Evolutionary conservation across 192 early-diverging fungal species (phyloP).

Genomic region (Dissophora globulifera): DNA sequence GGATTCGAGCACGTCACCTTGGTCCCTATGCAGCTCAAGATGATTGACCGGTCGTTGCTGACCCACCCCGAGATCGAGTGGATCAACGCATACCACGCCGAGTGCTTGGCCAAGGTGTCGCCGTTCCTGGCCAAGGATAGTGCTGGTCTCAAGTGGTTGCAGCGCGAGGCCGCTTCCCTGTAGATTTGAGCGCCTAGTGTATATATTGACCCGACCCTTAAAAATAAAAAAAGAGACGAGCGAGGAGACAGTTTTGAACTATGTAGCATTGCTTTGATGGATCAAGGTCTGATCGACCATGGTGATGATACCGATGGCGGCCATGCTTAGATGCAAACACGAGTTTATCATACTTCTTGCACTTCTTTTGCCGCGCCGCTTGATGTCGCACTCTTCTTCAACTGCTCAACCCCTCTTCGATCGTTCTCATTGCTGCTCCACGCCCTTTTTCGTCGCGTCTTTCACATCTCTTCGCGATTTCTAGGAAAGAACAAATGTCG

Average conservation of each 20-base stretch:
- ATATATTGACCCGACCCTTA: background rate
- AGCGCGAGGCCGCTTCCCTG: slow-evolving; percentile 80
- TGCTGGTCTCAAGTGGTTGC: slow-evolving; percentile 82
- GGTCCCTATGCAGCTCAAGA: slow-evolving; percentile 87
- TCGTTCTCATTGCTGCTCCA: too few species aligned
- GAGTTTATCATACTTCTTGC: too few species aligned
- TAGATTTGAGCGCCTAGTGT: slow-evolving; percentile 53
- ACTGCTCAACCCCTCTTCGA: too few species aligned
- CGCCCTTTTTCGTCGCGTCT: too few species aligned
- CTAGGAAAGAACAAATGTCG: too few species aligned
- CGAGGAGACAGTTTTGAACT: too few species aligned
- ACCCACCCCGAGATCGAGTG: slow-evolving; percentile 81
- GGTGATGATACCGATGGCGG: background rate
- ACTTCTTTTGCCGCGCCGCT: too few species aligned
- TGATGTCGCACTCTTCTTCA: too few species aligned
- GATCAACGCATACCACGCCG: slow-evolving; percentile 88
- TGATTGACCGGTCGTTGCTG: slow-evolving; percentile 79
- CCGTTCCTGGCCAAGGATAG: slow-evolving; percentile 77
- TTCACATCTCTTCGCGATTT: too few species aligned
- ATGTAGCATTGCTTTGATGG: too few species aligned
- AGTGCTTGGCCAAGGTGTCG: slow-evolving; percentile 81
- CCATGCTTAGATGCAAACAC: too few species aligned
- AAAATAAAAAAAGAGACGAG: too few species aligned
- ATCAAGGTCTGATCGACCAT: background rate
- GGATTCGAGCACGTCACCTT: slow-evolving; percentile 94